These are phyloP conservation scores for Endoconidiophora polonica DNA, from an alignment of 2,329 filamentous ascomycete species.

Conservation along the genomic window DNA sequence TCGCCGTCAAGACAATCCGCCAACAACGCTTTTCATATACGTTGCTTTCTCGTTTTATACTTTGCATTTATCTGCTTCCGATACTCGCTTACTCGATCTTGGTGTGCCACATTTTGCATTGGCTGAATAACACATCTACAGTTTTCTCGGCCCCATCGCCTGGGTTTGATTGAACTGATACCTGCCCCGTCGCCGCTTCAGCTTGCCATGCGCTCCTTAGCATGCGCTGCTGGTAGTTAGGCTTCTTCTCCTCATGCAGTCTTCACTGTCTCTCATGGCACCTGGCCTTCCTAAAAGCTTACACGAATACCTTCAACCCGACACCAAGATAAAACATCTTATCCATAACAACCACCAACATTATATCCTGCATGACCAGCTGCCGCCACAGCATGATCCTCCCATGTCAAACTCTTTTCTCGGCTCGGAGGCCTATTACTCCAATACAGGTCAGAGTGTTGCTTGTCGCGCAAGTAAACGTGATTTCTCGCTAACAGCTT, in stretches of 20 bases:
- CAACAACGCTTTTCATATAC: too few species aligned
- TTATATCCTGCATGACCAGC: neutral
- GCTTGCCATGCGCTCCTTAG: slow-evolving; percentile 13
- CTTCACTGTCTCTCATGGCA: slow-evolving; percentile 10
- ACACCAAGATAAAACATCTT: neutral
- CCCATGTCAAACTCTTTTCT: slow-evolving; percentile 14
- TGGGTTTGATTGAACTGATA: neutral
- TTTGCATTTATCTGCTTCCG: too few species aligned
- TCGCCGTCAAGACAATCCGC: too few species aligned
- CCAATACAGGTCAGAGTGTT: slow-evolving; percentile 36
- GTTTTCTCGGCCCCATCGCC: neutral
- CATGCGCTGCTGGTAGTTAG: slow-evolving; percentile 11
- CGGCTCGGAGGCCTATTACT: slow-evolving; percentile 31
- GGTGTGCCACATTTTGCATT: neutral
- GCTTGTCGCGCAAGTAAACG: neutral
- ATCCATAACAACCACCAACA: slow-evolving; percentile 1
- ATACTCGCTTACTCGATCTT: neutral
- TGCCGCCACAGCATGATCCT: slow-evolving; percentile 7
- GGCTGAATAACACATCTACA: too few species aligned
- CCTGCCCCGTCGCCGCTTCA: neutral
- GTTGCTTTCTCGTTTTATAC: too few species aligned
- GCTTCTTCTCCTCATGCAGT: slow-evolving; percentile 11
- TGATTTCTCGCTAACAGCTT: slow-evolving; percentile 13
- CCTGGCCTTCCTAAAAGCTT: slow-evolving; percentile 4
- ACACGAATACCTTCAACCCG: neutral